Evolutionary conservation across 164 flowering plant species (phyloP).

Genomic region (Vitis cinerea): DNA sequence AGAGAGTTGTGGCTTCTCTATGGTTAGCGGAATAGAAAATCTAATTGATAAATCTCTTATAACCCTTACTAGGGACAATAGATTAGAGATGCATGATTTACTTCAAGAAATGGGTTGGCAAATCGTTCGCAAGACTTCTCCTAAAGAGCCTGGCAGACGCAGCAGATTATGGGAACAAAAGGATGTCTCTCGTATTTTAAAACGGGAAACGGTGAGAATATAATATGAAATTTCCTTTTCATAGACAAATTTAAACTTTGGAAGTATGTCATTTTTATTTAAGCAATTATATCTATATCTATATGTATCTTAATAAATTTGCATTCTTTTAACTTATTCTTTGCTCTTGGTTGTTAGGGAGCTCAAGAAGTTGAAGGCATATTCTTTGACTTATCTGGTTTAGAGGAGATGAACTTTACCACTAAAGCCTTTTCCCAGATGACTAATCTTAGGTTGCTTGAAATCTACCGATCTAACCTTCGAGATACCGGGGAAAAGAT

Average conservation of each 20-base stretch:
- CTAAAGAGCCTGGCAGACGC: constrained; percentile 6
- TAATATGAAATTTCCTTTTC: no score
- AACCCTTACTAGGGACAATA: neutral
- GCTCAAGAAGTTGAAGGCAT: constrained; percentile 2
- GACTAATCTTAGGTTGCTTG: neutral
- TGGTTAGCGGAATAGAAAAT: neutral
- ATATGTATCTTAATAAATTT: no score
- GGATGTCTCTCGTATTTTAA: constrained; percentile 3
- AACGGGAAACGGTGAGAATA: no score
- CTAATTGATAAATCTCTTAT: neutral
- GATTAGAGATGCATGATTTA: neutral
- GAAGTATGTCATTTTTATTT: no score
- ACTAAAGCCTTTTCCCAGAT: constrained; percentile 2
- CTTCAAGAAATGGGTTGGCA: constrained; percentile 13
- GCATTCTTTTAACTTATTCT: no score
- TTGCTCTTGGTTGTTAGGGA: no score
- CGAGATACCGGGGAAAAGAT: no score
- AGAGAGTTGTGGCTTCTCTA: neutral
- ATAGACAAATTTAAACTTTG: no score
- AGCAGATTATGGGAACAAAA: constrained; percentile 13
- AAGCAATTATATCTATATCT: no score
- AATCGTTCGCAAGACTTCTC: constrained; percentile 3
- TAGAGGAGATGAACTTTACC: neutral
- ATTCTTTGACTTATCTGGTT: neutral
- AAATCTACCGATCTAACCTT: no score